Evolutionary conservation across 768 basidiomycete genomes (phyloP), one percentile per base, ranked within the genome.

Genomic region (Filobasidium floriforme): DNA sequence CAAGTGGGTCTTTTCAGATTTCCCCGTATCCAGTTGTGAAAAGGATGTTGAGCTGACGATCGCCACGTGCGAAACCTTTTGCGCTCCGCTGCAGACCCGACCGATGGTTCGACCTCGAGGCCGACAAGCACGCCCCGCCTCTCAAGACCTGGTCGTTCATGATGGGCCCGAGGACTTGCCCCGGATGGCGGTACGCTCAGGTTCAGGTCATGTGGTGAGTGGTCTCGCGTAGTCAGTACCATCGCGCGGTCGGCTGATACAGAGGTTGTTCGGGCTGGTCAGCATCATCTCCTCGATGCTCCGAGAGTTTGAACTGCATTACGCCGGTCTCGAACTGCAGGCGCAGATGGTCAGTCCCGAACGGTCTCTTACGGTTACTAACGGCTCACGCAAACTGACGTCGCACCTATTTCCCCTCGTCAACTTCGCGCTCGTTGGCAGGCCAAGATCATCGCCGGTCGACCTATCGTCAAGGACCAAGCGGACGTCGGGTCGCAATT

Each of bases 1-100:
- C 70, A 75, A 73, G 66, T 76, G 70, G 19, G 73, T 60, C n/a
- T n/a, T n/a, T 37, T 9, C 32, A 3, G 32, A 9, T 37, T 3
- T 37, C 4, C 32, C 9, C 32, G 32, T 9, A 4, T 37, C 9
- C 32, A 37, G 32, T 37, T 9, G 32, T 9, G 32, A 37, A 37
- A 37, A 37, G 32, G n/a, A n/a, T n/a, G n/a, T n/a, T n/a, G n/a
- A n/a, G n/a, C n/a, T n/a, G n/a, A n/a, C n/a, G n/a, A n/a, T n/a
- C n/a, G n/a, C n/a, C n/a, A n/a, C n/a, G n/a, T n/a, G n/a, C n/a
- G n/a, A n/a, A n/a, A n/a, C n/a, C n/a, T 9, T 37, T 37, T 37
- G 32, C 32, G 32, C 46, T 18, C 46, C 46, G 46, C 14, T 3
- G 5, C 22, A 49, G 46, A 49, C 46, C 46, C 46, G 46, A 49